Evolutionary conservation across 768 basidiomycete species (phyloP).

Genomic region (Amanita rubescens): DNA sequence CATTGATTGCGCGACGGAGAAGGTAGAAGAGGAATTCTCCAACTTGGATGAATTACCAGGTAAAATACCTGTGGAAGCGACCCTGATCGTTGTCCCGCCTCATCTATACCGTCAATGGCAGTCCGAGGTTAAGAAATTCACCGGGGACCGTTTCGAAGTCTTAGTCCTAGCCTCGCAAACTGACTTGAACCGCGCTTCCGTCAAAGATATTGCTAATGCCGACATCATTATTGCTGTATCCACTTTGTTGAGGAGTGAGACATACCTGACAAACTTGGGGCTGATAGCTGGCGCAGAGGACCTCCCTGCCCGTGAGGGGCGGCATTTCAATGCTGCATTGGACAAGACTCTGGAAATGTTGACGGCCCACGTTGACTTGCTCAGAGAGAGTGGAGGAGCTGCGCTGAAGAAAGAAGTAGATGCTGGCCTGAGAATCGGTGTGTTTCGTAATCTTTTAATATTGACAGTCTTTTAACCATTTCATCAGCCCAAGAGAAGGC

Average conservation of each 20-base stretch:
- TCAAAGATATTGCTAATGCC: conserved; percentile 70
- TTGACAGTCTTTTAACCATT: conserved; percentile 3
- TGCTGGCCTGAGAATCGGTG: conserved; percentile 54
- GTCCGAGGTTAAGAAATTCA: conserved; percentile 80
- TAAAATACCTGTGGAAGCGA: conserved; percentile 73
- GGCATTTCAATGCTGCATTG: conserved; percentile 84
- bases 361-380: conserved; percentile 55
- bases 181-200: conserved; percentile 63
- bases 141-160: conserved; percentile 51
- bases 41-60: conserved; percentile 43
- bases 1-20: conserved; percentile 62
- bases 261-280: conserved; percentile 72
- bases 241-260: conserved; percentile 72
- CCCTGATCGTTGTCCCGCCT: conserved; percentile 80
- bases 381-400: conserved; percentile 57
- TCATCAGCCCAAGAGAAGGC: conserved; percentile 44
- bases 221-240: conserved; percentile 86
- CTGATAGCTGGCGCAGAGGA: conserved; percentile 59
- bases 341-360: conserved; percentile 53
- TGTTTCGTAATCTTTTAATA: conserved; percentile 13
- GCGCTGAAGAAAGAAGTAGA: conserved; percentile 61
- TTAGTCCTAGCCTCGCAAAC: conserved; percentile 60
- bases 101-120: conserved; percentile 90
- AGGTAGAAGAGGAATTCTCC: conserved; percentile 51
- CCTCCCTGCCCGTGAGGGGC: conserved; percentile 71